Evolutionary conservation across 1,284 basidiomycete species (phyloP), one percentile per base, ranked within the genome.

Genomic region (Veloboletus limbatus): DNA sequence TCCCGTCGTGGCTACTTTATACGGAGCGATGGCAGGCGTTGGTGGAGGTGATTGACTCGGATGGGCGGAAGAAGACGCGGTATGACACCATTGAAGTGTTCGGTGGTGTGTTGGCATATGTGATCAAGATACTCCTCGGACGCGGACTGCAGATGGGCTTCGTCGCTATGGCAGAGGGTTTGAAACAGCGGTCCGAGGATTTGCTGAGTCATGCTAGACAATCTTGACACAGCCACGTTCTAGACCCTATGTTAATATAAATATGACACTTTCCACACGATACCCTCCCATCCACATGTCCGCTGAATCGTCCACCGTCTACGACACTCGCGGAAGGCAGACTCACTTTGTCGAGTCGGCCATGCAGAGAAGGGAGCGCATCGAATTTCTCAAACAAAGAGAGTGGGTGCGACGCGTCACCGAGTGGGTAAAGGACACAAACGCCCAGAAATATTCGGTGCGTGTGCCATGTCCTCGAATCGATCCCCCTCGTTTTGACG

Each of bases 1-100:
- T 70, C n/a, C 73, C 75, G 11, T 36, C 47, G 2, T 82, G 77
- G 71, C 51, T 85, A 13, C 43, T 88, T 25, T 55, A 55, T 17
- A 66, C 77, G 1, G 75, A 80, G 51, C 73, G 85, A 22, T 86
- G 83, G 85, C 85, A 88, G 61, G 69, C 69, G 47, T 58, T 88
- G 42, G 76, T 69, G 21, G 69, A 72, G 17, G 71, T 71, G 8
- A 70, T 68, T 14, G 81, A 76, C n/a, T n/a, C n/a, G 27, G 54
- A 62, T 2, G 64, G 61, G 7, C 53, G 41, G 9, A 63, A 42
- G 33, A 74, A 74, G 65, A 82, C 80, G 25, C 73, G 72, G 42
- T 88, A 88, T 55, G 81, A 86, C 61, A 79, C 76, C 6, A 65
- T 74, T n/a, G 81, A 83, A 59, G 76, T 77, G 25, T 85, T 86